Evolutionary conservation across 345 rosid genomes (phyloP), one percentile per base, ranked within the genome.

Genomic region (Eucalyptus tenuipes): DNA sequence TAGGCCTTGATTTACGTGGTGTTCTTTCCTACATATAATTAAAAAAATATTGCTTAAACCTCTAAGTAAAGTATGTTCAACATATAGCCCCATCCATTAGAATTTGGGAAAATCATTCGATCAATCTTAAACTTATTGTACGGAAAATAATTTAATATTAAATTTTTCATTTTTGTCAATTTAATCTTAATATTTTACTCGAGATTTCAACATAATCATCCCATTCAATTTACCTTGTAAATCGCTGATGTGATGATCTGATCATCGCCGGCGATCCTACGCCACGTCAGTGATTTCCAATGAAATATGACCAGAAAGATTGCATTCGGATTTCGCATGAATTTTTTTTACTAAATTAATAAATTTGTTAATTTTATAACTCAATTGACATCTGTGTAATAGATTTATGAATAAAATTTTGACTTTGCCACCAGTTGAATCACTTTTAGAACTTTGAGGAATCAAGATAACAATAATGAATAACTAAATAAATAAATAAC

Each of bases 231-330:
- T 22, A 1, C 13, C 2, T 25, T 8, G 16, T 20, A 20, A 11
- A 75, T 75, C 14, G 0, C 8, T 20, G 0, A 75, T 2, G 1
- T 75, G 5, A 7, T 7, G 2, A 18, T 75, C 3, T 1, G 0
- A 20, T 75, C 0, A 0, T 40, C 2, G 2, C 1, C 7, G 0
- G 0, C 0, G 0, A 18, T 71, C 44, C 44, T 71, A 71, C 0
- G 0, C 5, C 15, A 40, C 1, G 0, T 20, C 0, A 40, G 8
- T 25, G 2, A 75, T 40, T 40, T 40, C 0, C 1, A 2, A 13
- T 44, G 7, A 40, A 75, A 75, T 20, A 10, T 40, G 10, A 6
- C 12, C 0, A 3, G 4, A 71, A 68, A 33, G 4, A 20, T 16
- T 16, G 8, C 0, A 0, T 33, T 71, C 0, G 14, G 20, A 40